Base-by-base conservation (phyloP, 2,329 filamentous ascomycete species). In the Clonostachys solani region DNA sequence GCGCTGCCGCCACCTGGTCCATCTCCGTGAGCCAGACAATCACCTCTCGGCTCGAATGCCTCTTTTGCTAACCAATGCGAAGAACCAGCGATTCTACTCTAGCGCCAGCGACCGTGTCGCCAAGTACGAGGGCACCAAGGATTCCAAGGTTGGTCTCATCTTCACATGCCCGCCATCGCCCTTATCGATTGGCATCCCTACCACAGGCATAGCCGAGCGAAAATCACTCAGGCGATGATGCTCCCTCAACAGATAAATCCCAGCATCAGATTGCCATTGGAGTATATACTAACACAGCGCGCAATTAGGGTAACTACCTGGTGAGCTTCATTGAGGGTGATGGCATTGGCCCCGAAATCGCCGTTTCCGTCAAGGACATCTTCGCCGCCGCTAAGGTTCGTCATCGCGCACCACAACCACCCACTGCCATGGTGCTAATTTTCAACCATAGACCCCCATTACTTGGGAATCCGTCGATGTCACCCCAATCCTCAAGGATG, bases 271-370 rank as follows among this genome's bases (percentile, higher is more conserved):
- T n/a, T 18, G 19, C 10, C 23, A 16, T 23, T 29, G n/a, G 41
- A 47, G 49, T 58, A 59, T 50, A 34, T 54, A 54, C 48, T 50
- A 49, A 54, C 48, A 56, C 51, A 48, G 45, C 45, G 33, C 44
- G 45, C 47, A 40, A 48, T 36, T 42, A 95, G 90, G 94, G 94
- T 65, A 94, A 94, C 73, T 99, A 87, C 81, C 88, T 89, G 49
- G 94, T 99, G 64, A 92, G 89, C 61, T 79, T 99, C 73, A 99
- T 99, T 58, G 95, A 99, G 81, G 94, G 95, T 74, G 95, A 99
- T 66, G 94, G 94, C 68, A 99, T 99, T 68, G 94, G 94, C 52
- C 94, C 94, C 55, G 92, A 99, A 77, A 99, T 99, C 67, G 85
- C 94, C 56, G 86, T 96, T 73, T 95, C 94, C 44, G 92, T 99